A percentile compares a stretch with the other conserved stretches of the same genome.
Conservation (phyloP, 768 basidiomycete genomes). For the Lyophyllum decastes region DNA sequence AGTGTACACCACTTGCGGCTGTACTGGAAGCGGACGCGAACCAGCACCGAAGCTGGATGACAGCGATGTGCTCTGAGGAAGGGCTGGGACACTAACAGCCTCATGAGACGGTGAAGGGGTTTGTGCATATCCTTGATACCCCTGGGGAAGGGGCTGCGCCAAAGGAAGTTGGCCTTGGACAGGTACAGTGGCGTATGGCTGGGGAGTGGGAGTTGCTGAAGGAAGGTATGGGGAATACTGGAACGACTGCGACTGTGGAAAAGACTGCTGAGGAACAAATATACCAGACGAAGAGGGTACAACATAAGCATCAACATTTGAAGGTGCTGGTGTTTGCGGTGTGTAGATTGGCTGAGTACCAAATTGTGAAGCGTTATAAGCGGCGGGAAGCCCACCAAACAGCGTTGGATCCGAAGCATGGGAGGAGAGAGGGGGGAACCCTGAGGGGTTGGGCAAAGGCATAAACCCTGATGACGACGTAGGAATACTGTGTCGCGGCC, state of each 20-base stretch:
- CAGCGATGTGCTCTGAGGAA: conserved; percentile 30
- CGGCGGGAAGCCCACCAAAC: conserved; percentile 17
- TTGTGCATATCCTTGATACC: conserved; percentile 31
- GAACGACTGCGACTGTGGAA: conserved; percentile 30
- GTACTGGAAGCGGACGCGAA: conserved; percentile 46
- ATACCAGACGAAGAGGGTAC: conserved; percentile 35
- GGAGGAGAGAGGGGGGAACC: conserved; percentile 41
- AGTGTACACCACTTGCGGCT: conserved; percentile 41
- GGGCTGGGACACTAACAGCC: conserved; percentile 26
- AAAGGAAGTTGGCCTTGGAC: conserved; percentile 21
- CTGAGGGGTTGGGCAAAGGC: conserved; percentile 47
- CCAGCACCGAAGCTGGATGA: conserved; percentile 31
- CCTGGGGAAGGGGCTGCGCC: conserved; percentile 35
- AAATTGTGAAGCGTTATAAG: conserved; percentile 39
- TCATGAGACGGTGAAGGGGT: conserved; percentile 37
- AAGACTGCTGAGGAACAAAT: conserved; percentile 39
- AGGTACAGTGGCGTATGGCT: conserved; percentile 36
- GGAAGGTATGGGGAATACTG: conserved; percentile 38
- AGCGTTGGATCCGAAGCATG: conserved; percentile 37
- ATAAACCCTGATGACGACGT: conserved; percentile 69
- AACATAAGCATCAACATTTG: conserved; percentile 20
- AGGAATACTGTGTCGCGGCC: conserved; percentile 70
- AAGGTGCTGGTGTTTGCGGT: conserved; percentile 23
- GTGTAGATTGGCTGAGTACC: conserved; percentile 29
- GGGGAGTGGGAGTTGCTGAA: conserved; percentile 36